These are phyloP conservation scores for Juncus inflexus DNA, from an alignment of 176 grass and related monocot genomes.

Conservation along the genomic window DNA sequence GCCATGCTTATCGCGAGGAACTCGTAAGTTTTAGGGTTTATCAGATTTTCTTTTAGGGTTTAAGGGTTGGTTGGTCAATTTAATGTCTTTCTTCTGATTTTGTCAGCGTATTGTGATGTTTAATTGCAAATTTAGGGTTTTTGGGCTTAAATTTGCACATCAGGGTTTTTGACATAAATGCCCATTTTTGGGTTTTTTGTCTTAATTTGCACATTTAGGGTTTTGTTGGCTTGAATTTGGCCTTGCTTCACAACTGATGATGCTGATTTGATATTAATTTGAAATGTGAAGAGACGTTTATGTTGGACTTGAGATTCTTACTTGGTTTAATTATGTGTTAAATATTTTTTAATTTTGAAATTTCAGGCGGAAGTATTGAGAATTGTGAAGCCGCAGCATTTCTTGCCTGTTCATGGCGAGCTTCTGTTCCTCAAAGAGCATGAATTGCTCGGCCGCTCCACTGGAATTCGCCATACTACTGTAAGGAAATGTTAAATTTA, in stretches of 20 bases:
- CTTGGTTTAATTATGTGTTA: slow-evolving; percentile 4
- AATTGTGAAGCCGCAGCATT: slow-evolving; percentile 98
- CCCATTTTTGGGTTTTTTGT: no score
- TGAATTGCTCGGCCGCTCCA: slow-evolving; percentile 92
- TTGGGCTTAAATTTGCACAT: no score
- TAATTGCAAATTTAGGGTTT: no score
- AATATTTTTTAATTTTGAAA: slow-evolving; percentile 22
- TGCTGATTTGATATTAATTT: no score
- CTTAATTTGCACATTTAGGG: no score
- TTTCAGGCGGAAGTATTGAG: slow-evolving; percentile 93
- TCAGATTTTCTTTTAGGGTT: no score
- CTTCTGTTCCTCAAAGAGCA: slow-evolving; percentile 97
- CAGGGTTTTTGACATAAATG: no score
- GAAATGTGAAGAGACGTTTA: no score
- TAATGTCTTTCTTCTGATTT: background rate
- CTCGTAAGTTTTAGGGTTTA: slow-evolving; percentile 40
- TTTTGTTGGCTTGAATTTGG: no score
- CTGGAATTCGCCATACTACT: slow-evolving; percentile 91
- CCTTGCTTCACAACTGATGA: no score
- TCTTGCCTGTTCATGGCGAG: slow-evolving; percentile 97
- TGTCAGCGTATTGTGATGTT: slow-evolving; percentile 22
- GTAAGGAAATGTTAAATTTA: slow-evolving; percentile 43
- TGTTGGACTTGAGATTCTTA: no score
- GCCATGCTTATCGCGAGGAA: slow-evolving; percentile 90
- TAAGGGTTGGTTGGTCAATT: slow-evolving; percentile 16